These are phyloP conservation scores for Oryza meyeriana DNA, from an alignment of 176 grass and related monocot species.

Conservation along the genomic window DNA sequence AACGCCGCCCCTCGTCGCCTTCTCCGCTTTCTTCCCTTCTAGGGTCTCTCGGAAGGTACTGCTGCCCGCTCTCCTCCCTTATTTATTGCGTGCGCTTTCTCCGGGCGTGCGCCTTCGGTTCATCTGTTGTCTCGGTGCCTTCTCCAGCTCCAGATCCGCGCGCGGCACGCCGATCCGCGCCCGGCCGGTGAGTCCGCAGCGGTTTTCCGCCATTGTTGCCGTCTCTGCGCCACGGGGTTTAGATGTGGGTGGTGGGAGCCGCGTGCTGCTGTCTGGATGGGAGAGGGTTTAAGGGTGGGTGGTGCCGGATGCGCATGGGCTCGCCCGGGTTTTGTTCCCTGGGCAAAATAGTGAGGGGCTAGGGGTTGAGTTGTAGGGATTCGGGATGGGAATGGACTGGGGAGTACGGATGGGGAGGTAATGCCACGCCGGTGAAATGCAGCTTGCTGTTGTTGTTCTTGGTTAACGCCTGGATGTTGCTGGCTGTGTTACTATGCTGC, in stretches of 20 bases:
- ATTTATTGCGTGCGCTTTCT: background rate
- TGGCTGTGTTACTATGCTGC: background rate
- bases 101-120: background rate
- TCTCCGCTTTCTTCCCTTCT: background rate
- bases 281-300: constrained; percentile 35
- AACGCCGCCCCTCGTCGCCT: constrained; percentile 14
- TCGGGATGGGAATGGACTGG: background rate
- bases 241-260: background rate
- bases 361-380: background rate
- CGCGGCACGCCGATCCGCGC: background rate
- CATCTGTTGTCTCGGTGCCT: background rate
- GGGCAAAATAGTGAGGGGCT: background rate
- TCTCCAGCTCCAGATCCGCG: constrained; percentile 36
- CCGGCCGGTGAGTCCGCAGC: background rate
- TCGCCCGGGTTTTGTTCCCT: background rate
- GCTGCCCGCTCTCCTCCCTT: background rate
- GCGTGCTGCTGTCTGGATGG: background rate
- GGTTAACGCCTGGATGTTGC: background rate
- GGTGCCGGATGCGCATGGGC: background rate
- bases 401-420: background rate
- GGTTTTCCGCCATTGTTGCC: background rate
- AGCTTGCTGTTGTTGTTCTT: background rate
- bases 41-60: constrained; percentile 20
- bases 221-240: background rate
- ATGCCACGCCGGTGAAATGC: constrained; percentile 8